A percentile compares a stretch with the other conserved stretches of the same genome.
These are phyloP conservation scores for Pythium sp. DNA, from an alignment of 352 stramenopile species.

Conservation along the genomic window DNA sequence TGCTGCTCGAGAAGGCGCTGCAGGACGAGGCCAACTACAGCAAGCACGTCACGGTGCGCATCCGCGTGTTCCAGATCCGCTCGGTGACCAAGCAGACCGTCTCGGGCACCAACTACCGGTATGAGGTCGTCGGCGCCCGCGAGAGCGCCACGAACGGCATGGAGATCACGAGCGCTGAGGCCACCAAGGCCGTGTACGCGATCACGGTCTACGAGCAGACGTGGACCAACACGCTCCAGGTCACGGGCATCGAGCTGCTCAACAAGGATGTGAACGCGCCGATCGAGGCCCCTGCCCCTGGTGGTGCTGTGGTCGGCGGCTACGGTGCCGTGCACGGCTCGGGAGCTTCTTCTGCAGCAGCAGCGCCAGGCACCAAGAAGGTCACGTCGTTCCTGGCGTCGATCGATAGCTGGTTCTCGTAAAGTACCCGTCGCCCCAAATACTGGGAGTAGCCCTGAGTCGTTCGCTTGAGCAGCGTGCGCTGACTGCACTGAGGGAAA, in stretches of 20 bases:
- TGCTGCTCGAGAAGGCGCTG: constrained; percentile 19
- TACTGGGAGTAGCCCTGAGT: no score
- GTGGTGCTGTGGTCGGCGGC: background rate
- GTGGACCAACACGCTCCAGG: constrained; percentile 61
- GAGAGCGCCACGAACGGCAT: constrained; percentile 40
- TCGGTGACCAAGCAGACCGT: constrained; percentile 49
- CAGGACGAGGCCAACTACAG: constrained; percentile 28
- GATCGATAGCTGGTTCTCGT: background rate
- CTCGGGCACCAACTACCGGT: constrained; percentile 74
- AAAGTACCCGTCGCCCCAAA: background rate
- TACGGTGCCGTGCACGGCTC: background rate
- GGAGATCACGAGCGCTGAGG: constrained; percentile 17
- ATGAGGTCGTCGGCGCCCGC: constrained; percentile 39
- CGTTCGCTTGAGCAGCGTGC: no score
- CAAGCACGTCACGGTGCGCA: constrained; percentile 22
- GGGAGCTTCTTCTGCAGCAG: background rate
- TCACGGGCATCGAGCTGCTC: constrained; percentile 32
- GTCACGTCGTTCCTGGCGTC: background rate
- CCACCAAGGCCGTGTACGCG: constrained; percentile 32
- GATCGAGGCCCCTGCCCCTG: background rate
- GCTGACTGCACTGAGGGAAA: no score
- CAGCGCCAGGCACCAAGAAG: background rate
- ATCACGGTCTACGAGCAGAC: constrained; percentile 58
- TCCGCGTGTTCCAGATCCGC: constrained; percentile 41
- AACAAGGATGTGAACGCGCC: background rate